Base-by-base conservation (phyloP, 805 yeast genomes). In the Ogataea kodamae region DNA sequence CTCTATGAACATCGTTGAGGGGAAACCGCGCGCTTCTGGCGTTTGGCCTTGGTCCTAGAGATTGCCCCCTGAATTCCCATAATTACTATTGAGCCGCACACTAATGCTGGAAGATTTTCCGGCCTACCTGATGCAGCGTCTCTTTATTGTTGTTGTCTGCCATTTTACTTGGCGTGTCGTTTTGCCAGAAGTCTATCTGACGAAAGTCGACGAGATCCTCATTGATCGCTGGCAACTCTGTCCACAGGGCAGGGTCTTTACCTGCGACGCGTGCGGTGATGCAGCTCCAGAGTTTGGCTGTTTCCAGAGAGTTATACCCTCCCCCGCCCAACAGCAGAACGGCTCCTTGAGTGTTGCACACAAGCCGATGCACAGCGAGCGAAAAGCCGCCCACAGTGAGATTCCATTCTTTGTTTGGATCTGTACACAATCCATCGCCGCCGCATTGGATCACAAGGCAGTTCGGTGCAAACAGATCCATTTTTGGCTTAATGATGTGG, bases 371-470 rank as follows among this genome's bases (percentile, higher is more conserved):
- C 4, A 78, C 53, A 5, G 55, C 56, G 1, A 49, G 18, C 0
- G 70, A 67, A 13, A 68, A 61, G 0, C 81, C 83, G 23, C 56
- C 53, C 6, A 77, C 67, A 0, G 81, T 70, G 36, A 83, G 52
- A 52, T 81, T 82, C 90, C 90, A 83, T 50, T 81, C 83, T 10
- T 65, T 59, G 12, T 68, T 68, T 3, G 40, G 15, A 50, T 83
- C 92, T 0, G 78, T 66, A n/a, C 70, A 66, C 14, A 83, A 58
- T 0, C 92, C 90, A 61, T 83, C 94, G 19, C 78, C 75, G 1
- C 94, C 94, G 49, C 81, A 71, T 50, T 79, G 86, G 1, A 83
- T 55, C 1, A 82, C 78, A 2, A 83, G 32, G 7, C 68, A 70
- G 15, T 72, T 72, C 0, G 88, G 80, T 1, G 50, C 29, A 35